phyloP scores from a whole-genome alignment of 495 filamentous ascomycete species.

The Aspergillus funiculosus region DNA sequence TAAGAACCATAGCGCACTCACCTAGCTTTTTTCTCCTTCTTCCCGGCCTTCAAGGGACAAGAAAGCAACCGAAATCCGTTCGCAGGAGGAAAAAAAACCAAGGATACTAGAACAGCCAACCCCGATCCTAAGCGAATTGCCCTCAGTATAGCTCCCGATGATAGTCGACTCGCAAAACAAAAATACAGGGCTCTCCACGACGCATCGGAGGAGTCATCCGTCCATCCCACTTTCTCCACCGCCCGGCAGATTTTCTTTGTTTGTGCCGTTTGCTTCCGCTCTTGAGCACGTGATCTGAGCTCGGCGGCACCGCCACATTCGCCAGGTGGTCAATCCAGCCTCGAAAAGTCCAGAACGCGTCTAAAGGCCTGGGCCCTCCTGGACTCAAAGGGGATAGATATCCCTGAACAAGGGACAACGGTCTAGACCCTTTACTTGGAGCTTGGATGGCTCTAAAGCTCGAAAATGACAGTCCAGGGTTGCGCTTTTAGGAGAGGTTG shows the following conservation, averaged over 20 bases:
- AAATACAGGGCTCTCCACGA: constrained; percentile 27
- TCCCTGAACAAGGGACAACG: constrained; percentile 19
- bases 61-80: too few relatives aligned
- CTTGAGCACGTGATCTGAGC: constrained; percentile 7
- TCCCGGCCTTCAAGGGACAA: too few relatives aligned
- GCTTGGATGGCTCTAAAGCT: not conserved
- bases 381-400: constrained; percentile 17
- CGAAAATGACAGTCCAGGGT: constrained; percentile 2
- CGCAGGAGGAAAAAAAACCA: too few relatives aligned
- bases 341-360: constrained; percentile 27
- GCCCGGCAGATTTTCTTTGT: constrained; percentile 17
- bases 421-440: constrained; percentile 27
- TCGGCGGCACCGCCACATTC: constrained; percentile 10
- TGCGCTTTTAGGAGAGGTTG: constrained; percentile 1
- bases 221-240: constrained; percentile 19
- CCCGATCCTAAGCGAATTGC: too few relatives aligned
- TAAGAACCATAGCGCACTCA: constrained; percentile 7
- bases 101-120: too few relatives aligned
- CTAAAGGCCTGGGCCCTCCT: constrained; percentile 30
- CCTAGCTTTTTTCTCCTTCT: too few relatives aligned
- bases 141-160: not conserved
- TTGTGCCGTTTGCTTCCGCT: constrained; percentile 29
- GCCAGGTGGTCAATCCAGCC: constrained; percentile 5
- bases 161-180: constrained; percentile 8
- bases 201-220: constrained; percentile 34